phyloP scores from a whole-genome alignment of 2,329 filamentous ascomycete species.

The Calonectria pseudoreteaudii region DNA sequence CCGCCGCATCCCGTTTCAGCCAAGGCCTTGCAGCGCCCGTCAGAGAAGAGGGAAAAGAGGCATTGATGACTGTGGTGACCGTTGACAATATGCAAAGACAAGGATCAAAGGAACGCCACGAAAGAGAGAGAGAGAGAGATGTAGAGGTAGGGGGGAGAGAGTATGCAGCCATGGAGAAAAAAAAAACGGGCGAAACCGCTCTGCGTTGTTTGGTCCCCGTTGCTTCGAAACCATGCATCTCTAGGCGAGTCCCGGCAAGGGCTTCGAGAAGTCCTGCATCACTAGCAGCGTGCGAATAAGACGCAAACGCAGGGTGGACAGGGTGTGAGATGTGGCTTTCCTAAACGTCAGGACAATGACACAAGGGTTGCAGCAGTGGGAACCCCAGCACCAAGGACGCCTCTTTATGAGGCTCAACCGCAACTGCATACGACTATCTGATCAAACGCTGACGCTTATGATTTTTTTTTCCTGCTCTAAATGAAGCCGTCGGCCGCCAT shows the following conservation, averaged over 20 bases:
- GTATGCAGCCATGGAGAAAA: background rate
- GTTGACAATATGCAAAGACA: background rate
- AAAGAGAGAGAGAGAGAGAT: no score
- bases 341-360: background rate
- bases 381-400: background rate
- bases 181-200: background rate
- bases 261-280: background rate
- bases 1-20: constrained; percentile 3
- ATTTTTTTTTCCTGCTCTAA: background rate
- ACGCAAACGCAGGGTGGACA: background rate
- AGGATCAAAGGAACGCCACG: background rate
- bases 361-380: background rate
- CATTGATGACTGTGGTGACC: background rate
- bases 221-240: background rate
- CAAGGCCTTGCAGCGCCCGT: background rate
- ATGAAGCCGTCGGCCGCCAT: background rate
- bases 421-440: background rate
- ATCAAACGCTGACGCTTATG: background rate
- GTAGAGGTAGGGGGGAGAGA: no score
- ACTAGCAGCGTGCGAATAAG: background rate
- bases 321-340: background rate
- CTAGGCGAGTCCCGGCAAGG: background rate
- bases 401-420: constrained; percentile 3
- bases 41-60: background rate
- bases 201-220: background rate